Evolutionary conservation across 805 yeast species (phyloP).

Genomic region (Starmera caribaea): DNA sequence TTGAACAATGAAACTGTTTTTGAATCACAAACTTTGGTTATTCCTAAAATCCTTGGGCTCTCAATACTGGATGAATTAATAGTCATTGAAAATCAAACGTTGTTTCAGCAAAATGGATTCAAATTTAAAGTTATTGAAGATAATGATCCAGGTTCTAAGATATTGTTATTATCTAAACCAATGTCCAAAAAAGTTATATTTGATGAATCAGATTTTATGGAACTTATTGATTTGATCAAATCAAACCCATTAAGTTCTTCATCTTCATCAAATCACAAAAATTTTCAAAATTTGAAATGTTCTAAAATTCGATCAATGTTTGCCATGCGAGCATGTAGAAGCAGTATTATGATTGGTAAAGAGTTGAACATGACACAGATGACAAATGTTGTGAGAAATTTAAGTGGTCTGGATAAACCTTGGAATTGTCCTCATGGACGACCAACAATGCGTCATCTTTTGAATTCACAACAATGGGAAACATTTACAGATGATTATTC

Average conservation of each 20-base stretch:
- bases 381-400: constrained; percentile 56
- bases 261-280: too few species aligned
- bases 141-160: constrained; percentile 43
- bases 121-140: constrained; percentile 40
- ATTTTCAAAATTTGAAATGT: constrained; percentile 35
- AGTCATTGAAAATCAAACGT: constrained; percentile 46
- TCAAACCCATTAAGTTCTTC: constrained; percentile 37
- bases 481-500: constrained; percentile 35
- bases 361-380: constrained; percentile 49
- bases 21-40: constrained; percentile 61
- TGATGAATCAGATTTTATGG: constrained; percentile 58
- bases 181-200: constrained; percentile 62
- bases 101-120: constrained; percentile 74
- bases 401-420: constrained; percentile 75
- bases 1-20: constrained; percentile 47
- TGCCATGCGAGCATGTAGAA: constrained; percentile 93
- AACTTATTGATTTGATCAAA: constrained; percentile 57
- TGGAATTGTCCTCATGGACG: constrained; percentile 97
- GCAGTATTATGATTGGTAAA: constrained; percentile 89
- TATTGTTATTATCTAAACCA: constrained; percentile 58
- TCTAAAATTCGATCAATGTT: constrained; percentile 75
- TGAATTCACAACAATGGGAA: constrained; percentile 43
- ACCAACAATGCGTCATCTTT: constrained; percentile 90
- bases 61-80: constrained; percentile 71
- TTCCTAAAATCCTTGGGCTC: constrained; percentile 47